Base-by-base conservation (phyloP, 2,329 filamentous ascomycete species). In the Fusarium lateritium region DNA sequence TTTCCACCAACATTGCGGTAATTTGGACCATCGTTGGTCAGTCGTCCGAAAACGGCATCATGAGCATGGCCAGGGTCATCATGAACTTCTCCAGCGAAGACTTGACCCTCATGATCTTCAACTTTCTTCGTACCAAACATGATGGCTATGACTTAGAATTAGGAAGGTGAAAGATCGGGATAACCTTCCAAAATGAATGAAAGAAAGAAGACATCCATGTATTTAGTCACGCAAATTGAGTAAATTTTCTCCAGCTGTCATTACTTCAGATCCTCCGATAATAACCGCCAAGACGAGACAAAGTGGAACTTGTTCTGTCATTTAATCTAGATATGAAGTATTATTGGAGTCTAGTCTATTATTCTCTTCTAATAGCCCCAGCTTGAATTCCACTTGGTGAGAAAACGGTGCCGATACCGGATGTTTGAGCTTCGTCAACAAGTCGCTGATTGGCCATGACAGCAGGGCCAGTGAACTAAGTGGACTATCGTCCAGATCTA, bases 11-110 rank as follows among this genome's bases (percentile, higher is more conserved):
- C 75, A 52, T 71, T 71, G 26, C 72, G 74, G 47, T 77, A 77
- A 43, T 77, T 76, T 14, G 75, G 75, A 0, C 75, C 75, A 2
- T 65, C 65, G 17, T 73, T 69, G 6, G 61, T 71, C 8, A 76
- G 69, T 40, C 73, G 66, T 24, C 75, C 75, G 33, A 76, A 77
- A n/a, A 76, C 75, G 10, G 56, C 56, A 56, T 58, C 56, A 5
- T 58, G 56, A 28, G 52, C 31, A 38, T 55, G 31, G 21, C 52
- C 52, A 17, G 52, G 42, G 2, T 55, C 42, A 49, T 54, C 52
- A 22, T 55, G 52, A n/a, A 55, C 52, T 55, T 55, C 52, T n/a
- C 52, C 11, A 19, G 31, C 11, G 14, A 47, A 22, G 0, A 42
- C 24, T 1, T 33, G 14, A 7, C 58, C 58, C 36, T 61, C 58